These are phyloP conservation scores for Elymus sibiricus DNA, from an alignment of 176 grass and related monocot species.

Conservation along the genomic window DNA sequence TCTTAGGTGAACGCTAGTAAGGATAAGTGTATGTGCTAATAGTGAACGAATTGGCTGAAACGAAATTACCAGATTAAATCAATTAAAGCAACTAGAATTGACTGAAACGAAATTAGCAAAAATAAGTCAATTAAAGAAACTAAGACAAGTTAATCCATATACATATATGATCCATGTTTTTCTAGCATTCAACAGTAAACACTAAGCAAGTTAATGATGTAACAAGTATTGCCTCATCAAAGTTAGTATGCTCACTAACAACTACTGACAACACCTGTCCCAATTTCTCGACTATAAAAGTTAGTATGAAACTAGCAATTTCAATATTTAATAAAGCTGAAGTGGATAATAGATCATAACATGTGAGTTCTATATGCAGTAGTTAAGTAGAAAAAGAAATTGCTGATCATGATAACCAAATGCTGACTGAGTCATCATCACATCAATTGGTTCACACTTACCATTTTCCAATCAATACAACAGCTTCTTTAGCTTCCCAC, in stretches of 20 bases:
- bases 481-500: constrained; percentile 85
- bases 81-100: background rate
- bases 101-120: background rate
- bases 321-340: background rate
- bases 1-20: constrained; percentile 66
- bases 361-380: background rate
- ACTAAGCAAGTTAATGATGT: background rate
- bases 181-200: constrained; percentile 13
- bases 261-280: constrained; percentile 36
- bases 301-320: background rate
- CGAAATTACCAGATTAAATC: background rate
- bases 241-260: constrained; percentile 80
- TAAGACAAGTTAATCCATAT: background rate
- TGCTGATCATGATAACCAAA: background rate
- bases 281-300: background rate
- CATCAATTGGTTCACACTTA: constrained; percentile 77
- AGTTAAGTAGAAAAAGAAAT: background rate
- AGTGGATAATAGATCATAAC: background rate
- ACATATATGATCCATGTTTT: constrained; percentile 1
- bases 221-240: constrained; percentile 59
- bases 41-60: constrained; percentile 88
- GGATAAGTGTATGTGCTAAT: constrained; percentile 45
- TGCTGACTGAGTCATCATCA: constrained; percentile 73
- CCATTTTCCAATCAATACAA: constrained; percentile 66
- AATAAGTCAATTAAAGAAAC: background rate